phyloP scores from a whole-genome alignment of 352 stramenopile species.

The Globisporangium echinulatum region DNA sequence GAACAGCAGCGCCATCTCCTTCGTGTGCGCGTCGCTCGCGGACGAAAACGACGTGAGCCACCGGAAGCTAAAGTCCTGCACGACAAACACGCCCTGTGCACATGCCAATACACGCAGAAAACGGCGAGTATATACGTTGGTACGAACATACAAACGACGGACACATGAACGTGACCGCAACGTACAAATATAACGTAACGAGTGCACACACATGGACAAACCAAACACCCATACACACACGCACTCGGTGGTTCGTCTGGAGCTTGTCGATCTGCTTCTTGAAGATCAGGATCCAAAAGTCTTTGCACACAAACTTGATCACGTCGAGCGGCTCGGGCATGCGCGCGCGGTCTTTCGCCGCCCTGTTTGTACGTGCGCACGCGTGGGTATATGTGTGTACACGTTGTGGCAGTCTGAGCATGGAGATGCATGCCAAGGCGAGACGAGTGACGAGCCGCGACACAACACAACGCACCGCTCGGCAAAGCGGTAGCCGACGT shows the following conservation, averaged over 20 bases:
- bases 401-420: no score
- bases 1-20: conserved; percentile 91
- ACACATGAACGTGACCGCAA: no score
- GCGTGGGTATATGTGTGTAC: background rate
- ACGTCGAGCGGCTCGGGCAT: conserved; percentile 91
- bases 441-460: no score
- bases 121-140: no score
- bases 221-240: conserved; percentile 14
- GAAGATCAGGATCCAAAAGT: conserved; percentile 97
- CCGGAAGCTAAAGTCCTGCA: conserved; percentile 94
- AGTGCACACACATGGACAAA: no score
- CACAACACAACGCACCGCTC: conserved; percentile 31
- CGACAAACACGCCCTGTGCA: conserved; percentile 85
- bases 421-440: no score
- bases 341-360: conserved; percentile 61
- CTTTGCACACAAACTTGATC: conserved; percentile 98
- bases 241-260: conserved; percentile 95
- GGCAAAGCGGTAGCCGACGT: conserved; percentile 81
- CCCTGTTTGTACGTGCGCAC: conserved; percentile 12
- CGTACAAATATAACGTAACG: no score
- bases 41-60: conserved; percentile 87
- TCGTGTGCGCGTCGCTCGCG: conserved; percentile 69
- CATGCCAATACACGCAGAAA: background rate
- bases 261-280: conserved; percentile 98
- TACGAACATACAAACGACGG: no score